Evolutionary conservation across 371 early-diverging fungal genomes (phyloP), one percentile per base, ranked within the genome.

Genomic region (Apophysomyces ossiformis): DNA sequence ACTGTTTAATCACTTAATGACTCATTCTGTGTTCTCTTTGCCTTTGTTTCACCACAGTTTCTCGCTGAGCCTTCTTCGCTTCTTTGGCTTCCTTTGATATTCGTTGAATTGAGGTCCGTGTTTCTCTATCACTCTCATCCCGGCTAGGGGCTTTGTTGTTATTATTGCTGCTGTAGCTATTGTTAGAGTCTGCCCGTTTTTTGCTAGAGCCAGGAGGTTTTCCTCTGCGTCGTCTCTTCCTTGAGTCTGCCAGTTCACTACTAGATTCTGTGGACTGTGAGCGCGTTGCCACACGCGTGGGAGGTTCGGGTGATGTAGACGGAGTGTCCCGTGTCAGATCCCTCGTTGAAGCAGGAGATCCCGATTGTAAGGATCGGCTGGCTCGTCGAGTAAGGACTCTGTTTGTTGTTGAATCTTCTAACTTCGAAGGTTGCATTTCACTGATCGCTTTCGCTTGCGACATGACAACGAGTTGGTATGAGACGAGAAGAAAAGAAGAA

Each of bases 1-100:
- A 26, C 3, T 26, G 32, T 26, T 26, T 26, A 26, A 26, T 2
- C 32, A 26, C 2, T 26, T 26, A 26, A 26, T 26, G 32, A 2
- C 32, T 2, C 32, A 26, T 26, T 26, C 32, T 26, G 32, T 50
- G 21, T 9, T 50, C 21, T n/a, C 21, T 50, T 69, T 65, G 63
- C 73, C 61, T 73, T 60, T 67, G 45, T 62, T 68, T 69, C 44
- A 69, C 50, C 18, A 61, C 39, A 11, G 63, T 56, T 43, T 69
- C 73, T 15, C 73, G 60, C 56, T 73, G 69, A 7, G 73, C 73
- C 41, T 63, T 66, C 45, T 58, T 69, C 7, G 73, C 73, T 32
- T 73, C 73, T 45, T 67, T 69, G 13, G 73, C 69, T 43, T 73
- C 73, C 44, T 73, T 73, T 4, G 69, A 63, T 41, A 73, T 57